phyloP scores from a whole-genome alignment of 1,139 yeast genomes.

The Geotrichum histeridarum region DNA sequence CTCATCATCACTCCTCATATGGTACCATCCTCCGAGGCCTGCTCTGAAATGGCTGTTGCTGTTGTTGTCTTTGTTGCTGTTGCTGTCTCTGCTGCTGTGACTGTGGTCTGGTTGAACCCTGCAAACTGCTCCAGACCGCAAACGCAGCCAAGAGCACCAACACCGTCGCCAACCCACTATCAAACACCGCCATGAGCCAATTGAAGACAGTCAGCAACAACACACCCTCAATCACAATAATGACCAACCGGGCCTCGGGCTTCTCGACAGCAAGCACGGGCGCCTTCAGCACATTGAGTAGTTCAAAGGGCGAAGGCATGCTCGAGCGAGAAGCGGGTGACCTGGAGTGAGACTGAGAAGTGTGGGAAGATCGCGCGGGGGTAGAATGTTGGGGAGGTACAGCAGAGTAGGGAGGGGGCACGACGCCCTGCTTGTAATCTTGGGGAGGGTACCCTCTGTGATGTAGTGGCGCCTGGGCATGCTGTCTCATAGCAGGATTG shows the following conservation, averaged over 20 bases:
- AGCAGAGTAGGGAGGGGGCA: background rate
- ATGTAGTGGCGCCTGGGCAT: background rate
- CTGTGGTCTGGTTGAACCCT: background rate
- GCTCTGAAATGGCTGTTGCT: too few relatives aligned
- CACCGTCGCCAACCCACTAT: background rate
- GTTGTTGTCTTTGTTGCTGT: too few relatives aligned
- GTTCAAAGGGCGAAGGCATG: background rate
- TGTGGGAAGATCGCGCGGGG: background rate
- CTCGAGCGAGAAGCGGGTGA: background rate
- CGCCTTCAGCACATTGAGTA: slow-evolving; percentile 1
- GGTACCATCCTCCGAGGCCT: too few relatives aligned
- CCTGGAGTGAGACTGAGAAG: background rate
- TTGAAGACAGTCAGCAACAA: slow-evolving; percentile 1
- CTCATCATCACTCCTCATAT: too few relatives aligned
- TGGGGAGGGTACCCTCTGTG: background rate
- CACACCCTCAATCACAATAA: background rate
- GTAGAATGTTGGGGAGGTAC: background rate
- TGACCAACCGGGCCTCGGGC: background rate
- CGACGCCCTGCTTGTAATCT: background rate
- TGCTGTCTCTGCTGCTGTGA: background rate
- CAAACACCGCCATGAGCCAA: slow-evolving; percentile 2
- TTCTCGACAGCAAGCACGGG: slow-evolving; percentile 5
- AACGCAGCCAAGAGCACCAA: background rate
- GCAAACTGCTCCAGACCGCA: background rate
- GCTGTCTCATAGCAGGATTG: background rate